These are phyloP conservation scores for Coniferiporia sulphurascens DNA, from an alignment of 1,284 basidiomycete genomes.

Conservation along the genomic window DNA sequence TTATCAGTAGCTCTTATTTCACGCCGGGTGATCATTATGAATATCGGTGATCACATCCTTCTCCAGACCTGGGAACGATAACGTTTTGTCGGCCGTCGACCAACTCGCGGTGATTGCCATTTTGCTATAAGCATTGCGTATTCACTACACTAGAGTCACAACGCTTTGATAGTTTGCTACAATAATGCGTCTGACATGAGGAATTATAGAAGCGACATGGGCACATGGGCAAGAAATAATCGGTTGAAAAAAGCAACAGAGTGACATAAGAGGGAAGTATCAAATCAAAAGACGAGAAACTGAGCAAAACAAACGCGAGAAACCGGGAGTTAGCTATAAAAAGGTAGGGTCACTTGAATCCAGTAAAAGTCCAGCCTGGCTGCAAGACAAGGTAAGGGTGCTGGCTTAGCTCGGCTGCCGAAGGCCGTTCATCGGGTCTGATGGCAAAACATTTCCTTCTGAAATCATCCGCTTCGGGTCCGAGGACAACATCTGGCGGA, in stretches of 20 bases:
- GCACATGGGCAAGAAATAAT: neutral
- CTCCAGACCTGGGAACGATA: too few species aligned
- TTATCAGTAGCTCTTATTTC: too few species aligned
- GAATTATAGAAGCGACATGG: neutral
- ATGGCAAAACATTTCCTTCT: conserved; percentile 87
- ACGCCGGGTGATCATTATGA: too few species aligned
- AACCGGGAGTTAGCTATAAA: conserved; percentile 23
- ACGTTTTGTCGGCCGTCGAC: too few species aligned
- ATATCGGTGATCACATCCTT: too few species aligned
- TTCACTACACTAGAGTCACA: neutral
- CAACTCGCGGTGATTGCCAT: too few species aligned
- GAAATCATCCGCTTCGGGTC: conserved; percentile 80
- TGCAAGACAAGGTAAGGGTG: conserved; percentile 83
- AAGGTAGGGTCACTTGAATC: conserved; percentile 36
- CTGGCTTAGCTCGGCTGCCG: conserved; percentile 73
- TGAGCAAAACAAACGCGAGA: conserved; percentile 20
- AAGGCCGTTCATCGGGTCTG: conserved; percentile 84
- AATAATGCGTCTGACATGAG: neutral
- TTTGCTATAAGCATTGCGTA: neutral
- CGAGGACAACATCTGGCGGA: conserved; percentile 76
- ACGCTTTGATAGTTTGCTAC: neutral
- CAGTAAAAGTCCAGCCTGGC: conserved; percentile 73
- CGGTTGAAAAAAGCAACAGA: conserved; percentile 1
- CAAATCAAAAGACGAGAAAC: conserved; percentile 2
- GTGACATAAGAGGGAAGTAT: conserved; percentile 2